phyloP scores from a whole-genome alignment of 768 basidiomycete genomes.

The Tulasnella sp. region DNA sequence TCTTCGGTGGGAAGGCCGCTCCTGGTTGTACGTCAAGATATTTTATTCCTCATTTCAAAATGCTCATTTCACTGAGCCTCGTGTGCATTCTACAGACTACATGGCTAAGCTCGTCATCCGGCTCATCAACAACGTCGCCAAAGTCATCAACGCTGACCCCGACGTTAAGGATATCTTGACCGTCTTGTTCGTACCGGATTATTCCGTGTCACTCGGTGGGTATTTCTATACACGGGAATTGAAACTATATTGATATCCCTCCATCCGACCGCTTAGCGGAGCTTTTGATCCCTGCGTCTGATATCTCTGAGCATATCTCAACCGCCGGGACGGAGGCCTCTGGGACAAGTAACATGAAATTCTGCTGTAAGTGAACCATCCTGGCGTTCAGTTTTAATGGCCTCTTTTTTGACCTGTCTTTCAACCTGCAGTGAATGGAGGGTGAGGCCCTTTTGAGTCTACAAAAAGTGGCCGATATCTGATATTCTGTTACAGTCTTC shows the following conservation, averaged over 20 bases:
- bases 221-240: not conserved
- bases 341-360: slow-evolving; percentile 55
- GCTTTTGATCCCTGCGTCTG: slow-evolving; percentile 80
- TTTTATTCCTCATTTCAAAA: not conserved
- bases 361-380: not conserved
- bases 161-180: slow-evolving; percentile 80
- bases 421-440: slow-evolving; percentile 71
- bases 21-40: slow-evolving; percentile 58
- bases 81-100: slow-evolving; percentile 44
- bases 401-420: slow-evolving; percentile 33
- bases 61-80: slow-evolving; percentile 2
- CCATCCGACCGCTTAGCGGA: no score
- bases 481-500: slow-evolving; percentile 11
- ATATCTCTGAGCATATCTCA: slow-evolving; percentile 93
- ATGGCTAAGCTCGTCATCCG: slow-evolving; percentile 90
- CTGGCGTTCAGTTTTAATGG: not conserved
- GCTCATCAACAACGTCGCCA: slow-evolving; percentile 85
- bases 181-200: slow-evolving; percentile 94
- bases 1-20: slow-evolving; percentile 97
- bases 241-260: no score
- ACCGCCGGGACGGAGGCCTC: slow-evolving; percentile 84
- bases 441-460: slow-evolving; percentile 24
- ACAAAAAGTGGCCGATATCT: not conserved
- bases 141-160: slow-evolving; percentile 66
- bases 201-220: slow-evolving; percentile 41